A percentile compares a stretch with the other conserved stretches of the same genome.
These are phyloP conservation scores for Backusella australiensis DNA, from an alignment of 192 early-diverging fungal genomes.

Conservation along the genomic window DNA sequence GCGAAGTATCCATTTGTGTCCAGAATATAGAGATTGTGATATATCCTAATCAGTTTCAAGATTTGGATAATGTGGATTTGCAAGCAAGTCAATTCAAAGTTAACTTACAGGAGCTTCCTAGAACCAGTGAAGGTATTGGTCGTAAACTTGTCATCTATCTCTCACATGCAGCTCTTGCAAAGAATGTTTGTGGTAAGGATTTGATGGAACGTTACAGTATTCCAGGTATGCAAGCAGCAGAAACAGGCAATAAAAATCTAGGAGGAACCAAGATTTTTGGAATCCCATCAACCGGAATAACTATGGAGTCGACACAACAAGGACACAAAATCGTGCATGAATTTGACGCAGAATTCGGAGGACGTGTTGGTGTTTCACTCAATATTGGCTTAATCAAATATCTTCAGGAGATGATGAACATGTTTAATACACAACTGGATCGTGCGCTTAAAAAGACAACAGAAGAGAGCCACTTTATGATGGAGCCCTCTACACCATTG, in stretches of 20 bases:
- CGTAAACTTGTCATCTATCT: constrained; percentile 30
- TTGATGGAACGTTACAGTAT: not conserved
- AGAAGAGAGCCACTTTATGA: not conserved
- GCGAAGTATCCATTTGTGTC: not conserved
- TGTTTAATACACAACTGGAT: constrained; percentile 38
- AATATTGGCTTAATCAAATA: constrained; percentile 47
- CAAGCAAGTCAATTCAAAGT: constrained; percentile 23
- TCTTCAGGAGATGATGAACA: constrained; percentile 38
- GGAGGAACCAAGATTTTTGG: constrained; percentile 37
- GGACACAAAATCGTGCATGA: constrained; percentile 25
- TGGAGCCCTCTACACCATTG: not conserved
- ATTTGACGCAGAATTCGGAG: constrained; percentile 40
- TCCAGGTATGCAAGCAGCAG: not conserved
- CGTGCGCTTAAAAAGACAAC: constrained; percentile 15
- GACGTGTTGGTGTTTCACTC: constrained; percentile 42
- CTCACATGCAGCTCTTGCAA: constrained; percentile 29
- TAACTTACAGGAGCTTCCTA: constrained; percentile 12
- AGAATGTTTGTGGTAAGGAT: constrained; percentile 30
- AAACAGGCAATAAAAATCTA: not conserved
- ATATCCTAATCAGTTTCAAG: constrained; percentile 45
- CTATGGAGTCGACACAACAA: constrained; percentile 35
- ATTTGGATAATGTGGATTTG: constrained; percentile 42
- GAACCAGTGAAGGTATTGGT: not conserved
- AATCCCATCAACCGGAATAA: constrained; percentile 39
- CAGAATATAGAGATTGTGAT: constrained; percentile 36